Conservation (phyloP, 495 filamentous ascomycete species). For the Hypoxylon subgilvum region DNA sequence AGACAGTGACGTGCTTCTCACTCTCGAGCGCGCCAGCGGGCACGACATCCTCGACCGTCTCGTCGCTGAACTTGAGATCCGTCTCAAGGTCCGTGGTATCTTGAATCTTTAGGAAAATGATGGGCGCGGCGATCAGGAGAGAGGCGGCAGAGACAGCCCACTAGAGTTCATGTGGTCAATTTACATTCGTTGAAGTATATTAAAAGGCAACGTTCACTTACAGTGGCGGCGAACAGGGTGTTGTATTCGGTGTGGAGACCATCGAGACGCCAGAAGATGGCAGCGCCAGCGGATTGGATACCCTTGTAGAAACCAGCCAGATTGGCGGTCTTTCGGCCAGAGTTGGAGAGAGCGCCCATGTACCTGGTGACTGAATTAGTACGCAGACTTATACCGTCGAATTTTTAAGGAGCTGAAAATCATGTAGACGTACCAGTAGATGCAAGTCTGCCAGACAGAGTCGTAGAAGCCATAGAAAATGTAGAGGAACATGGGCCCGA, state of each 20-base stretch:
- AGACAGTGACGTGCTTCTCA: conserved; percentile 27
- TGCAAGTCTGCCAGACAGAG: conserved; percentile 79
- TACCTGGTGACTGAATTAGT: conserved; percentile 37
- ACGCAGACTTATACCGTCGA: conserved; percentile 5
- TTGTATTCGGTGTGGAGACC: conserved; percentile 66
- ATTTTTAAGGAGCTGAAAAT: conserved; percentile 10
- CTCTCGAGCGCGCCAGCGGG: conserved; percentile 4
- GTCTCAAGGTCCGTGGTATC: conserved; percentile 74
- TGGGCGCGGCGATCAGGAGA: conserved; percentile 75
- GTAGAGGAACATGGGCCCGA: conserved; percentile 88
- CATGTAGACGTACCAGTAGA: conserved; percentile 75
- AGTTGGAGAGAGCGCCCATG: conserved; percentile 92
- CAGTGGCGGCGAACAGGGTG: conserved; percentile 60
- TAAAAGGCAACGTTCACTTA: conserved; percentile 32
- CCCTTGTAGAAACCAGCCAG: conserved; percentile 91
- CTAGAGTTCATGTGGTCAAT: conserved; percentile 54
- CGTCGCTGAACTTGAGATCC: conserved; percentile 82
- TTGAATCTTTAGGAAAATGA: conserved; percentile 79
- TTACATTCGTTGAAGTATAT: background rate
- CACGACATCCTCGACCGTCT: conserved; percentile 71
- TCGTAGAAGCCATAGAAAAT: conserved; percentile 95
- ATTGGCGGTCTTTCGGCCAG: conserved; percentile 88
- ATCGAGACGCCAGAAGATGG: conserved; percentile 85
- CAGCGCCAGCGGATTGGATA: conserved; percentile 90
- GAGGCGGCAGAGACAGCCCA: conserved; percentile 76